Base-by-base conservation (phyloP, 2,329 filamentous ascomycete species). In the Leptosphaerulina australis region DNA sequence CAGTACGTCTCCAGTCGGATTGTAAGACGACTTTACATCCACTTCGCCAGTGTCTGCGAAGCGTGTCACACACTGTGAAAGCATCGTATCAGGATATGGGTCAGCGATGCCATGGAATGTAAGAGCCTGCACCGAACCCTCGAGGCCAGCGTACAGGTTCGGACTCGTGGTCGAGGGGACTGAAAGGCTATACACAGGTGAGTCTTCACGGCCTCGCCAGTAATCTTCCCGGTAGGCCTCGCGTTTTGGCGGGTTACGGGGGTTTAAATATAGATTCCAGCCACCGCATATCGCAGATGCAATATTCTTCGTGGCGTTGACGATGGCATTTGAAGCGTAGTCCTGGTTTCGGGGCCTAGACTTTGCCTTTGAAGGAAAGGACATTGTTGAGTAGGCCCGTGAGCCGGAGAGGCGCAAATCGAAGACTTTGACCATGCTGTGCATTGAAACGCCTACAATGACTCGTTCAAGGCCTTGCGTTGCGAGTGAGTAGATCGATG, bases 401-500 rank as follows among this genome's bases (percentile, higher is more conserved):
- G 72, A 74, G 22, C 76, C 74, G 0, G 73, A 59, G 60, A 84
- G 74, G 18, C 84, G 81, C 33, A 87, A 64, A 58, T 88, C 84
- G 56, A 85, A 87, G 4, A 86, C 72, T 58, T 86, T 86, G 34
- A 87, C 69, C 40, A 85, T 74, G 34, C 77, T 80, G 64, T 86
- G 81, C 38, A 79, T 76, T 3, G 79, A 79, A 1, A 79, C 78
- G 18, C 84, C 84, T 9, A 79, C 81, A 7, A 86, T 63, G 45
- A 87, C 78, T 2, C 78, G 75, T 57, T 86, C 80, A 15, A 78
- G 76, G 2, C 82, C 82, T 40, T 85, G 78, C 0, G 79, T 71
- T 1, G 81, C 76, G 12, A 87, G 74, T 15, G 81, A 81, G 62
- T 86, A 86, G 5, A 86, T 77, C 0, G 82, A 75, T 14, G 80